Evolutionary conservation across 73 alveolate species (phyloP).

Genomic region (Uronychia binucleata): DNA sequence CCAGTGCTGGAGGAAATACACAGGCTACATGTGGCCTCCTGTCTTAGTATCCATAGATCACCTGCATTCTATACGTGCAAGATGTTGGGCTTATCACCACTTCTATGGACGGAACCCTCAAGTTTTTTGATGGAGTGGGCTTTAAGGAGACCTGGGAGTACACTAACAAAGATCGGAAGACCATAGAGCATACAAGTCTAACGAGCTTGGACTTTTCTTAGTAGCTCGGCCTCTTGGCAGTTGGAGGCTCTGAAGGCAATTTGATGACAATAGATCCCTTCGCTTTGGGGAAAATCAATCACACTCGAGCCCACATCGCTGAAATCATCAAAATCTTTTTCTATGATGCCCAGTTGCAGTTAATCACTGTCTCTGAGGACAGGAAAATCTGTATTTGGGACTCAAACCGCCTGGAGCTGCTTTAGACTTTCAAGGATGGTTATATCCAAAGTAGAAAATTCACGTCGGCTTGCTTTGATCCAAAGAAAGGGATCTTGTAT

Average conservation of each 20-base stretch:
- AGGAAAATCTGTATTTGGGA: constrained; percentile 38
- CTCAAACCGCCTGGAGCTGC: constrained; percentile 43
- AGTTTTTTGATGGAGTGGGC: constrained; percentile 49
- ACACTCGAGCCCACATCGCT: constrained; percentile 29
- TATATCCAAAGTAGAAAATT: constrained; percentile 24
- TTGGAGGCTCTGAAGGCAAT: constrained; percentile 50
- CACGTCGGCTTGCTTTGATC: constrained; percentile 43
- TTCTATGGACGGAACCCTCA: constrained; percentile 34
- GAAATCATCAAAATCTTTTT: constrained; percentile 26
- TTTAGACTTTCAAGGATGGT: constrained; percentile 25
- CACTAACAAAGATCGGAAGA: constrained; percentile 27
- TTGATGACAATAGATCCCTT: constrained; percentile 37
- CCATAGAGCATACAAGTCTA: constrained; percentile 14
- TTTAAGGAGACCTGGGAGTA: constrained; percentile 43
- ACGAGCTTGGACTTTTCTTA: constrained; percentile 28
- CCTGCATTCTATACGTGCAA: constrained; percentile 28
- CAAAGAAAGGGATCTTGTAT: constrained; percentile 17
- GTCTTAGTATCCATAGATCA: neutral
- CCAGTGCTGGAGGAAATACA: neutral
- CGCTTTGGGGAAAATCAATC: constrained; percentile 40
- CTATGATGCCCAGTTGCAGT: constrained; percentile 27
- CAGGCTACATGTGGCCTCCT: neutral
- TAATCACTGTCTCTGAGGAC: constrained; percentile 31
- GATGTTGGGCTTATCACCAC: constrained; percentile 43
- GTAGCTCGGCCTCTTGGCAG: constrained; percentile 36